Percentiles rank a stretch among this genome's conserved stretches.
Conservation (phyloP, 192 early-diverging fungal species). For the Backusella macrospora region DNA sequence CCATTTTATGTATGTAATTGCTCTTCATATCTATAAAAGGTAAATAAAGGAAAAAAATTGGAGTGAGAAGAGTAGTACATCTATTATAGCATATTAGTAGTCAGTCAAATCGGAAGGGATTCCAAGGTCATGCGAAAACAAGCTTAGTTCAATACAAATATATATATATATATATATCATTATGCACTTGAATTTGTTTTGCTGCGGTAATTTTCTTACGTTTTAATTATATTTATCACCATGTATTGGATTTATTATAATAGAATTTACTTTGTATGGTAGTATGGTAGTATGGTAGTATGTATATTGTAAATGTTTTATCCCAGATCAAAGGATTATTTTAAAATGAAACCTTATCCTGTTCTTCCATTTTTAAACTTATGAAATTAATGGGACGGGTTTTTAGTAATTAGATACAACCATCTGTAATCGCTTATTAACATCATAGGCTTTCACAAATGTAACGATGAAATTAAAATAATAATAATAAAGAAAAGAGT, state of each 20-base stretch:
- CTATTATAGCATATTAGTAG: background rate
- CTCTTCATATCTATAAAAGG: background rate
- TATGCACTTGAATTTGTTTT: background rate
- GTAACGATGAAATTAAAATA: background rate
- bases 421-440: background rate
- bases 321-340: too few species aligned
- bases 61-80: background rate
- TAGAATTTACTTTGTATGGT: too few species aligned
- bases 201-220: background rate
- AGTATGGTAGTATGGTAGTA: too few species aligned
- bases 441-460: background rate
- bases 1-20: too few species aligned
- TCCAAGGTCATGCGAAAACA: constrained; percentile 2
- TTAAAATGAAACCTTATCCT: background rate
- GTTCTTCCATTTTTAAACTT: background rate
- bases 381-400: background rate
- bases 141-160: background rate
- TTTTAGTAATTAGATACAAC: background rate
- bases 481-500: background rate
- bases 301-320: too few species aligned
- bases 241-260: too few species aligned
- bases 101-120: background rate
- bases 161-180: too few species aligned
- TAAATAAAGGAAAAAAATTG: background rate
- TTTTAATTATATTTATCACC: background rate